Evolutionary conservation across 305 asterid species (phyloP), one percentile per base, ranked within the genome.

Genomic region (Fraxinus nigra): DNA sequence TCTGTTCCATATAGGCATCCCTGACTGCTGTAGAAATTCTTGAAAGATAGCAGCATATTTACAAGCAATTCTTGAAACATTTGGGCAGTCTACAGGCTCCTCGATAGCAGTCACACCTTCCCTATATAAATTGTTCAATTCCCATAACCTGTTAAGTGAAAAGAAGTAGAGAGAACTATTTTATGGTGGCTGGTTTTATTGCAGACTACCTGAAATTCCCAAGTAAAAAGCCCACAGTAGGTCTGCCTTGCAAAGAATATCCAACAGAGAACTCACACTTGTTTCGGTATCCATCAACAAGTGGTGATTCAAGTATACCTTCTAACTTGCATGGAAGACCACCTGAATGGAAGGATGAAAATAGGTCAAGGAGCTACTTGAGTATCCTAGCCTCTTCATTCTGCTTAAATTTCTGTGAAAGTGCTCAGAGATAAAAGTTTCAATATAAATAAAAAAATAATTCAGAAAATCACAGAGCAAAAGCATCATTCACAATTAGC

Each of bases 31-130:
- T 75, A 93, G 85, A 88, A 90, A 93, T 70, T 92, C 97, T 89
- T 95, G 98, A 87, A 95, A 92, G 77, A 89, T 70, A 46, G 90
- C 79, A 76, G 98, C 97, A 89, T 93, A 95, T 89, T 88, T 88
- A 88, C 93, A 87, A 81, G 97, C 89, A 87, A 92, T 76, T 76
- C 75, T 86, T 80, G 98, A 95, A 84, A 95, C 92, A 82, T 95
- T 95, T 46, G 95, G 98, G 81, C 98, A 95, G 86, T 90, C 89
- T 32, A 88, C 83, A n/a, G 99, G 96, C 83, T 94, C 99, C 90
- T 95, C 97, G 75, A 95, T 95, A 79, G 99, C 99, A 77, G 98
- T 95, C 73, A 95, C 95, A 37, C 99, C 99, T 84, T 95, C 99
- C 98, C 99, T 95, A 46, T 4, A 85, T 72, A 69, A 82, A 80